phyloP scores from a whole-genome alignment of 768 basidiomycete species.

The Udeniomyces megalosporus region DNA sequence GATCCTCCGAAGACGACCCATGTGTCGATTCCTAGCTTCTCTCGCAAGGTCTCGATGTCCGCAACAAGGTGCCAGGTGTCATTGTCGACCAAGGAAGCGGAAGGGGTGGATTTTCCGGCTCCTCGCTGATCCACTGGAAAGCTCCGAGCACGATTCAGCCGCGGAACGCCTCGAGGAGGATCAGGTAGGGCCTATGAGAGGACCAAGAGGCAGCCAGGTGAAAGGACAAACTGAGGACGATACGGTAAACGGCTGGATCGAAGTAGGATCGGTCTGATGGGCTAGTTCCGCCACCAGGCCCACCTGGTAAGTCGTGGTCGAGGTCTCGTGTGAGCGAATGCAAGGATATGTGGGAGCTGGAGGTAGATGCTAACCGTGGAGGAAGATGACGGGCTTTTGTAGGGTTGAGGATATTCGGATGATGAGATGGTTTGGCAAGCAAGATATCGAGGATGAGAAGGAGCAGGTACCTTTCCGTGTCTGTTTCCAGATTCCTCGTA shows the following conservation, averaged over 20 bases:
- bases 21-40: slow-evolving; percentile 57
- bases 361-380: slow-evolving; percentile 40
- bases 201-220: neutral
- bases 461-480: slow-evolving; percentile 51
- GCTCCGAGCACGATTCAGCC: neutral
- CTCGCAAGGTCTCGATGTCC: slow-evolving; percentile 68
- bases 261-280: slow-evolving; percentile 54
- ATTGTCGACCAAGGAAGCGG: slow-evolving; percentile 62
- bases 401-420: neutral
- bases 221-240: slow-evolving; percentile 28
- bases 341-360: neutral
- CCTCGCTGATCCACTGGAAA: slow-evolving; percentile 62
- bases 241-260: slow-evolving; percentile 67
- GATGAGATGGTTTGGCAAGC: neutral
- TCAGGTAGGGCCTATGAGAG: neutral
- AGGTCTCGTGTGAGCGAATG: neutral
- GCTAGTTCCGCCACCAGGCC: slow-evolving; percentile 64
- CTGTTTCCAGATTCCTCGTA: slow-evolving; percentile 69
- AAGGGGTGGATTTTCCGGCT: slow-evolving; percentile 63
- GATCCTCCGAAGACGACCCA: slow-evolving; percentile 45
- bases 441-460: no score
- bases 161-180: no score
- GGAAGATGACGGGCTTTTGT: slow-evolving; percentile 45
- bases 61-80: slow-evolving; percentile 53
- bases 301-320: slow-evolving; percentile 34